These are phyloP conservation scores for Eucalyptus albens DNA, from an alignment of 345 rosid genomes.

Conservation along the genomic window DNA sequence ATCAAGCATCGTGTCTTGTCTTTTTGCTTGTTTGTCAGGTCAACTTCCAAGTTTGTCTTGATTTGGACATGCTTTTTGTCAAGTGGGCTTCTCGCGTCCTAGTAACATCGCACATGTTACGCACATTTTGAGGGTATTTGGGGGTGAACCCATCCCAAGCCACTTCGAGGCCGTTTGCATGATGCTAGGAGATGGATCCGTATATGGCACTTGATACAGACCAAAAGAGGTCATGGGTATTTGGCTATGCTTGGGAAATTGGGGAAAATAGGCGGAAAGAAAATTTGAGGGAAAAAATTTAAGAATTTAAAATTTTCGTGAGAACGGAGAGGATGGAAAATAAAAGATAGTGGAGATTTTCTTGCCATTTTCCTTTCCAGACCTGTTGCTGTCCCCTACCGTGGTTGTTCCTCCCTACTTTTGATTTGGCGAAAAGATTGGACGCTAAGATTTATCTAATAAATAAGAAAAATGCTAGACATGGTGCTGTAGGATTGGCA, in stretches of 20 bases:
- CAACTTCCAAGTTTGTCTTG: not conserved
- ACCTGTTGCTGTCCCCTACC: not conserved
- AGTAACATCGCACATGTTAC: not conserved
- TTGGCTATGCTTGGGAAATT: not conserved
- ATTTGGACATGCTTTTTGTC: not conserved
- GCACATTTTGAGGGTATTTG: not conserved
- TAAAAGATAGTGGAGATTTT: not conserved
- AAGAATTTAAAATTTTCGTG: not conserved
- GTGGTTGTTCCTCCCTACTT: not conserved
- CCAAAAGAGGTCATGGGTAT: not conserved
- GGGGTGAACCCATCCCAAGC: not conserved
- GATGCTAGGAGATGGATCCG: not conserved
- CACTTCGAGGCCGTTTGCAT: not conserved
- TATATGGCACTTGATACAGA: not conserved
- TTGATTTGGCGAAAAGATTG: not conserved
- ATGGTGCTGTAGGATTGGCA: not conserved
- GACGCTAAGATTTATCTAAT: not conserved
- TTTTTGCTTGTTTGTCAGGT: not conserved
- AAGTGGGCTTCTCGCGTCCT: not conserved
- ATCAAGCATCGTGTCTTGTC: not conserved
- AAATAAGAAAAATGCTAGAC: not conserved
- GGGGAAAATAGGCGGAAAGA: not conserved
- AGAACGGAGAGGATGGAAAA: rapidly evolving
- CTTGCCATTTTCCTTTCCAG: not conserved
- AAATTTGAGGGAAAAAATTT: not conserved